Evolutionary conservation across 2,329 filamentous ascomycete species (phyloP), one percentile per base, ranked within the genome.

Genomic region (Aspergillus fumigatiaffinis): DNA sequence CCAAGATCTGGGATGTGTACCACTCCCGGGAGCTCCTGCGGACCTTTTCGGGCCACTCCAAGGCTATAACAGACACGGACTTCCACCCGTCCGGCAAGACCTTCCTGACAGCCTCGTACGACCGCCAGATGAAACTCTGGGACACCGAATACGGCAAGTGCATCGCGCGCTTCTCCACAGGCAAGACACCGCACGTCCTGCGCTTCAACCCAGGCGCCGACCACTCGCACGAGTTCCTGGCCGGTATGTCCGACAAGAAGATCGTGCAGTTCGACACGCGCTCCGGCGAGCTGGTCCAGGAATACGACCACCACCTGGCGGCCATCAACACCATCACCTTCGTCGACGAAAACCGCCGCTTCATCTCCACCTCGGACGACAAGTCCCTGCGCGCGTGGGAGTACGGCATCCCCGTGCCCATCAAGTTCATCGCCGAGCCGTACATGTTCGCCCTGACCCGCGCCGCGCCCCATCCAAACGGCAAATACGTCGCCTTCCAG

Each of bases 171-270:
- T 99, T 96, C 79, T 91, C 88, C 20, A 96, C 91, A 0, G 93
- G 93, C 70, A 96, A 95, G 79, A 97, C 92, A 14, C 93, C 94
- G 4, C 94, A 99, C 71, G 92, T 96, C 53, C 82, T 99, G 65
- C 88, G 90, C 65, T 97, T 97, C 82, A 96, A 97, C 75, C 92
- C 93, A 0, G 85, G 87, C 51, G 79, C 83, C 0, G 87, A 89
- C 54, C 86, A 88, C 63, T 85, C 87, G 8, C 89, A 94, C 72
- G 93, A 97, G 74, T 99, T 99, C 75, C 77, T 99, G 55, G 92
- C 92, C 1, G 94, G 94, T 68, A 95, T 97, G 91, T 94, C 91
- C 41, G 93, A 99, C 76, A 99, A 99, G 81, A 97, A 97, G 80
- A 99, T 99, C 66, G 84, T 99, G 46, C 94, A 99, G 71, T 99